Conservation (phyloP, 148 eudicot genomes). For the Rhododendron ferrugineum region DNA sequence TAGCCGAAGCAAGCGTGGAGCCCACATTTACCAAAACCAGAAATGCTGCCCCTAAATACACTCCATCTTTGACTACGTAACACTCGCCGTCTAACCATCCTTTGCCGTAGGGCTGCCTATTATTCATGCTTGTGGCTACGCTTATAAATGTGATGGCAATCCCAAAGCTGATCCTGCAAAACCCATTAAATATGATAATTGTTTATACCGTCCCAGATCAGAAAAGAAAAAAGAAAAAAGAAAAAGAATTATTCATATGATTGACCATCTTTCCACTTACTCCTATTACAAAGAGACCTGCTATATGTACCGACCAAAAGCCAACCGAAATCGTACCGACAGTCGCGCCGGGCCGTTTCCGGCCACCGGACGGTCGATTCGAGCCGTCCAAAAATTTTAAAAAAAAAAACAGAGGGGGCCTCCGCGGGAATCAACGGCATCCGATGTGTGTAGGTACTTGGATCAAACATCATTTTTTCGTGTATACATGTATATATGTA, state of each 20-base stretch:
- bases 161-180: constrained; percentile 56
- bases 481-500: no score
- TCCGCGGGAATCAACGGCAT: no score
- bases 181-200: not conserved
- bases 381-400: no score
- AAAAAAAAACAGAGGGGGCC: no score
- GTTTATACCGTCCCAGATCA: not conserved
- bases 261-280: not conserved
- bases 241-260: not conserved
- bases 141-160: constrained; percentile 24
- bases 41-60: constrained; percentile 45
- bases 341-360: no score
- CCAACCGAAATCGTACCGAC: no score
- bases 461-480: no score
- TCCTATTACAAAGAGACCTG: no score
- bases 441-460: no score
- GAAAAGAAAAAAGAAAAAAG: not conserved
- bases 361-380: no score
- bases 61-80: constrained; percentile 61
- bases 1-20: constrained; percentile 26
- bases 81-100: constrained; percentile 80
- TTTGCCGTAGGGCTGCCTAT: constrained; percentile 48
- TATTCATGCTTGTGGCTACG: constrained; percentile 61
- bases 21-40: constrained; percentile 37
- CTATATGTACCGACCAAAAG: no score